phyloP scores from a whole-genome alignment of 108 stramenopile species.

The Pseudonitzschia pungens region DNA sequence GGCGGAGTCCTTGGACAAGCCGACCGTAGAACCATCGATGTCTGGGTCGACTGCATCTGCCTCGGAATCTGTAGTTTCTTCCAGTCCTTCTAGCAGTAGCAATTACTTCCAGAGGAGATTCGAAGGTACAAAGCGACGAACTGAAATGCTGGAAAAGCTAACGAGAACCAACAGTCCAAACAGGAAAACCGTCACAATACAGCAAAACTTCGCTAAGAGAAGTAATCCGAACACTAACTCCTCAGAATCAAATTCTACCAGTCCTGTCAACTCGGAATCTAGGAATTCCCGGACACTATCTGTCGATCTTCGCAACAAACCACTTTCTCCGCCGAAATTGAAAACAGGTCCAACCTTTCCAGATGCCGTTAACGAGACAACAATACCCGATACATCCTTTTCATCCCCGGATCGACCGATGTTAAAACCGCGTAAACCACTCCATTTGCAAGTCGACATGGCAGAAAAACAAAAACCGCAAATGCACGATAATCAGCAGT shows the following conservation, averaged over 20 bases:
- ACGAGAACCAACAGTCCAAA: constrained; percentile 7
- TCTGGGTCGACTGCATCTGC: constrained; percentile 14
- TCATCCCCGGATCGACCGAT: constrained; percentile 8
- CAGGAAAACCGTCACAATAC: not conserved
- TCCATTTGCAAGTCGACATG: constrained; percentile 6
- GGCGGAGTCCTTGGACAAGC: constrained; percentile 1
- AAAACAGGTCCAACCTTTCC: not conserved
- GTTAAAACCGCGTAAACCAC: not conserved
- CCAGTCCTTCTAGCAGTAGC: constrained; percentile 3
- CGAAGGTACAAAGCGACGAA: constrained; percentile 19
- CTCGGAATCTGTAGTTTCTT: constrained; percentile 1
- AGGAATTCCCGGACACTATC: not conserved
- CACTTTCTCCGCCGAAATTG: not conserved
- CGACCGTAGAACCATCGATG: not conserved
- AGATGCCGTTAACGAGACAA: not conserved
- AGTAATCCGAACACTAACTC: not conserved
- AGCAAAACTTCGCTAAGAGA: not conserved
- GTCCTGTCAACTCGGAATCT: not conserved
- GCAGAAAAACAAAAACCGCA: not conserved
- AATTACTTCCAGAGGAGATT: constrained; percentile 24
- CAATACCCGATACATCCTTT: constrained; percentile 7
- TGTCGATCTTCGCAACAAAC: not conserved
- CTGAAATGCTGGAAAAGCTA: constrained; percentile 18
- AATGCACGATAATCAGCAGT: not conserved
- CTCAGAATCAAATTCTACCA: not conserved